These are phyloP conservation scores for Neospora caninum DNA, from an alignment of 169 alveolate species.

Conservation along the genomic window DNA sequence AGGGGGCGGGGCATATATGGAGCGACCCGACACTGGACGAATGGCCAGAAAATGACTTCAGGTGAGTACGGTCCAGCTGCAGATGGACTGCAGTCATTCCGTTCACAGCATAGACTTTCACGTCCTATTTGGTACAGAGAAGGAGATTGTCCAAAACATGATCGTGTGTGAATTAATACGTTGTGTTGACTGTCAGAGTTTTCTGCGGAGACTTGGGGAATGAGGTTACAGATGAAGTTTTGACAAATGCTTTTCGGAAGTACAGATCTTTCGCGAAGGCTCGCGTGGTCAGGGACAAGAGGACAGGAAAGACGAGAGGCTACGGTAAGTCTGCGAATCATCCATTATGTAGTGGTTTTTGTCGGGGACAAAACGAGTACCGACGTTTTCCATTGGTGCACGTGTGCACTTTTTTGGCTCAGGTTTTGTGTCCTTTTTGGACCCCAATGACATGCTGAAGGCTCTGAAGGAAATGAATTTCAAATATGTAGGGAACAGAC, in stretches of 20 bases:
- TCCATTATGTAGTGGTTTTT: too few relatives aligned
- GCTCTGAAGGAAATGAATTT: conserved; percentile 94
- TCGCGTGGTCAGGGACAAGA: conserved; percentile 93
- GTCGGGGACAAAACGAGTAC: too few relatives aligned
- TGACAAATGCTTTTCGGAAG: conserved; percentile 95
- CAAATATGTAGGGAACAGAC: conserved; percentile 92
- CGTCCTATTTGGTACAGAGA: too few relatives aligned
- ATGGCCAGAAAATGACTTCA: conserved; percentile 97
- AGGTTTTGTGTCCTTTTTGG: conserved; percentile 91
- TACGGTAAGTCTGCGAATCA: conserved; percentile 77
- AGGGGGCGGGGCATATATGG: conserved; percentile 98
- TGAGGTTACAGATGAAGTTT: conserved; percentile 96
- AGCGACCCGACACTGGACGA: conserved; percentile 96
- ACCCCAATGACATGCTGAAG: conserved; percentile 87
- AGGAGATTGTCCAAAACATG: too few relatives aligned
- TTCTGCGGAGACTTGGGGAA: conserved; percentile 98
- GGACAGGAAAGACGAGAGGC: conserved; percentile 96
- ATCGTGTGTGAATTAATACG: neutral
- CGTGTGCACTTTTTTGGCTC: neutral
- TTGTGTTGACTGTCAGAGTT: conserved; percentile 77
- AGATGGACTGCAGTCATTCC: neutral
- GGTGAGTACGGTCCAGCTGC: conserved; percentile 30
- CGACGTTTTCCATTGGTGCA: too few relatives aligned
- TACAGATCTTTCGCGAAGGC: conserved; percentile 93
- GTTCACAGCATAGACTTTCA: neutral